Percentiles rank a stretch among this genome's conserved stretches.
These are phyloP conservation scores for Haplographium delicatum DNA, from an alignment of 495 filamentous ascomycete genomes.

Conservation along the genomic window DNA sequence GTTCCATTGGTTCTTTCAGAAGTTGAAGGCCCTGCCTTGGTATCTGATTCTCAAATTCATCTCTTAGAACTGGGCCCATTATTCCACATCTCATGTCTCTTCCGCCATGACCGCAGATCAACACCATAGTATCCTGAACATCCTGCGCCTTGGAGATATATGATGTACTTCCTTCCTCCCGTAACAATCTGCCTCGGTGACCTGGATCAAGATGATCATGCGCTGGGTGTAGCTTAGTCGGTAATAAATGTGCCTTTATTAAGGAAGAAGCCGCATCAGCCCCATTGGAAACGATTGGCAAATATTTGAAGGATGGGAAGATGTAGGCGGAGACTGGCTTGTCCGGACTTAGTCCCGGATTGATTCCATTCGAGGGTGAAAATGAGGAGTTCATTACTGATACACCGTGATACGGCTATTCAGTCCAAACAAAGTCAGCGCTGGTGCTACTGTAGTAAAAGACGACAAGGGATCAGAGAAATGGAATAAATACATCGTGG, in stretches of 20 bases:
- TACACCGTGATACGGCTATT: conserved; percentile 74
- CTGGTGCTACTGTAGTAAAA: conserved; percentile 3
- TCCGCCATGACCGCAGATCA: conserved; percentile 81
- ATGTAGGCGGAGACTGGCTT: conserved; percentile 60
- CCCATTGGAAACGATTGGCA: conserved; percentile 51
- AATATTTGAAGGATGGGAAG: conserved; percentile 73
- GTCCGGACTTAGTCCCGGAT: conserved; percentile 34
- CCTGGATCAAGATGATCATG: conserved; percentile 50
- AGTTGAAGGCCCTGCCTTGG: conserved; percentile 29
- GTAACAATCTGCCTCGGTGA: conserved; percentile 37
- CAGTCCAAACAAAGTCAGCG: conserved; percentile 2
- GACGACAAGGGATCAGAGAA: conserved; percentile 6
- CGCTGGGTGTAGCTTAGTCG: conserved; percentile 51
- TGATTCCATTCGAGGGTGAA: conserved; percentile 41
- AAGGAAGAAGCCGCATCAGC: conserved; percentile 47
- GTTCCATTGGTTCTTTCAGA: conserved; percentile 33
- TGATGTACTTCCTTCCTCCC: conserved; percentile 36
- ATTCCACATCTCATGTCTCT: conserved; percentile 77
- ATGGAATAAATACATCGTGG: conserved; percentile 49
- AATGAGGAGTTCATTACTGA: conserved; percentile 70
- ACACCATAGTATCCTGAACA: conserved; percentile 61
- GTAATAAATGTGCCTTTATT: conserved; percentile 52
- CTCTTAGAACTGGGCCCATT: conserved; percentile 64
- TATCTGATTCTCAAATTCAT: conserved; percentile 58
- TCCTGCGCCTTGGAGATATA: conserved; percentile 46